Evolutionary conservation across 768 basidiomycete genomes (phyloP).

Genomic region (Pulveroboletus frians): DNA sequence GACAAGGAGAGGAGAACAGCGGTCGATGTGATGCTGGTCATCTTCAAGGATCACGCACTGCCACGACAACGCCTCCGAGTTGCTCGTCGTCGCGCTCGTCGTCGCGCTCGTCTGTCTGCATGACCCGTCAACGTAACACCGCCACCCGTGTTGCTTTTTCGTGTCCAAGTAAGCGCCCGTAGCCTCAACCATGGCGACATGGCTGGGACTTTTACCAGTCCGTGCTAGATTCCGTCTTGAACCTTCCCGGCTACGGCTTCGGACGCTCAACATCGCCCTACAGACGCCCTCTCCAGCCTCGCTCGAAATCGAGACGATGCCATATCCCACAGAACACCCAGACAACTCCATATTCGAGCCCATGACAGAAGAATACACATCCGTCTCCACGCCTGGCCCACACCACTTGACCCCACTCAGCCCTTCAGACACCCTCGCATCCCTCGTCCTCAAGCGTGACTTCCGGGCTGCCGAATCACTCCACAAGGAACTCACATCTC

Average conservation of each 20-base stretch:
- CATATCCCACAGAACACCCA: constrained; percentile 30
- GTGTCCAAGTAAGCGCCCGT: neutral
- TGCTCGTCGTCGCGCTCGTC: no score
- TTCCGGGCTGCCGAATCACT: constrained; percentile 32
- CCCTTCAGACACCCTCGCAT: constrained; percentile 20
- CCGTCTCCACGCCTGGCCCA: constrained; percentile 6
- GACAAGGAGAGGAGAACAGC: constrained; percentile 13
- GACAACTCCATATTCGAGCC: constrained; percentile 36
- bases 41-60: no score
- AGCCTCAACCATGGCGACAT: constrained; percentile 23
- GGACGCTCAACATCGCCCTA: constrained; percentile 20
- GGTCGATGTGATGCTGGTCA: neutral
- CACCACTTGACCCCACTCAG: constrained; percentile 18
- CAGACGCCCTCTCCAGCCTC: constrained; percentile 33
- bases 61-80: no score
- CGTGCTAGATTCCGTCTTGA: constrained; percentile 16
- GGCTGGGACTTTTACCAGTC: constrained; percentile 13
- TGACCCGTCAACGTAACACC: no score
- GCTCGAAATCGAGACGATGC: constrained; percentile 31
- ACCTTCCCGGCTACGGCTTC: constrained; percentile 13
- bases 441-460: constrained; percentile 19
- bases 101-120: no score
- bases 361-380: constrained; percentile 31
- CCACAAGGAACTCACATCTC: constrained; percentile 36
- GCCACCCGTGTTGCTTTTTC: neutral